These are phyloP conservation scores for Fusarium sp. DNA, from an alignment of 2,329 filamentous ascomycete genomes.

Conservation along the genomic window DNA sequence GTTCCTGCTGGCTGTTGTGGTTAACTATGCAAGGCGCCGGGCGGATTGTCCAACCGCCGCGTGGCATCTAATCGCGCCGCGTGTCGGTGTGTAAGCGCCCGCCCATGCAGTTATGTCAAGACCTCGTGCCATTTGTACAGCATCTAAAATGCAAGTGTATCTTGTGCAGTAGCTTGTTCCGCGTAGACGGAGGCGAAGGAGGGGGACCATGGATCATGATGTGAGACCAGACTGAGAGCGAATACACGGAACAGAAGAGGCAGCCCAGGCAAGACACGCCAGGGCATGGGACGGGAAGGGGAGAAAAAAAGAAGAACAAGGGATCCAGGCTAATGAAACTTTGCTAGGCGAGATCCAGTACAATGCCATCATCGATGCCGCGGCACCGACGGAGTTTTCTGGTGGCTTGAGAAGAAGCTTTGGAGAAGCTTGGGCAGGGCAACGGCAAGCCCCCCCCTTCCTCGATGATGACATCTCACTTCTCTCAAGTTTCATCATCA, in stretches of 20 bases:
- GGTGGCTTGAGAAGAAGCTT: neutral
- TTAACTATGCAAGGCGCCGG: slow-evolving; percentile 16
- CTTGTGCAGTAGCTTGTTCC: slow-evolving; percentile 22
- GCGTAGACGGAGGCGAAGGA: slow-evolving; percentile 3
- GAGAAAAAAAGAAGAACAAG: neutral
- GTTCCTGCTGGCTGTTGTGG: slow-evolving; percentile 20
- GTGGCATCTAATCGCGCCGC: slow-evolving; percentile 23
- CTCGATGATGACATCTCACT: slow-evolving; percentile 36
- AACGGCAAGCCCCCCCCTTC: slow-evolving; percentile 21
- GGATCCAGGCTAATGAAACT: slow-evolving; percentile 1
- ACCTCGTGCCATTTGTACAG: slow-evolving; percentile 19
- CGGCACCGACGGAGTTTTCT: slow-evolving; percentile 32
- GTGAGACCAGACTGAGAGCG: neutral
- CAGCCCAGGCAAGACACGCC: neutral
- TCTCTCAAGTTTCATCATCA: slow-evolving; percentile 22
- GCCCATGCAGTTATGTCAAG: slow-evolving; percentile 14
- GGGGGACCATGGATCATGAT: neutral
- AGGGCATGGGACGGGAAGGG: neutral
- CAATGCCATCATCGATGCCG: slow-evolving; percentile 31
- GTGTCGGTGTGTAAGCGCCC: slow-evolving; percentile 34
- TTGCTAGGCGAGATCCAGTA: neutral
- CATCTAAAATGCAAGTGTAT: slow-evolving; percentile 10
- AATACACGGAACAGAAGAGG: neutral
- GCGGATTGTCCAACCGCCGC: slow-evolving; percentile 21
- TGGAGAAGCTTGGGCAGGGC: slow-evolving; percentile 11